phyloP scores from a whole-genome alignment of 257 asterid species.

The Salvia miltiorrhiza region DNA sequence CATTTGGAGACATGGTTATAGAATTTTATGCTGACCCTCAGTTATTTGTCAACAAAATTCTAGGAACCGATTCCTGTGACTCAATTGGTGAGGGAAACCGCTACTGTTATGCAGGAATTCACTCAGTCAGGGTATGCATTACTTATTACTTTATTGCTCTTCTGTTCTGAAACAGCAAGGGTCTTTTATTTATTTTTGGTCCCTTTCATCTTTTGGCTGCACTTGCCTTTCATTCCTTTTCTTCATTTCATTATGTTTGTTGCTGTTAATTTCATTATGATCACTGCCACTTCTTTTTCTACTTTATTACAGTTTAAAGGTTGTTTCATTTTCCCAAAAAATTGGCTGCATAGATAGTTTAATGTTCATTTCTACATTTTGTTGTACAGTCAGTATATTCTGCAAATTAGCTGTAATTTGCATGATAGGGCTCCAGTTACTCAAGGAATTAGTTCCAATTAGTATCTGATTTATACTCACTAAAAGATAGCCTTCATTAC shows the following conservation, averaged over 20 bases:
- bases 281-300: background rate
- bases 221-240: background rate
- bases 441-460: background rate
- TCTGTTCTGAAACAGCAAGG: background rate
- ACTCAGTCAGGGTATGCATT: constrained; percentile 91
- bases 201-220: constrained; percentile 1
- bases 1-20: constrained; percentile 2
- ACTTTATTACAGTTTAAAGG: background rate
- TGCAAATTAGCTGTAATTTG: background rate
- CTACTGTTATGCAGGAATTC: constrained; percentile 99
- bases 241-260: background rate
- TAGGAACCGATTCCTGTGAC: constrained; percentile 97
- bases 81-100: constrained; percentile 97
- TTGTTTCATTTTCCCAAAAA: background rate
- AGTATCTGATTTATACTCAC: background rate
- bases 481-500: background rate
- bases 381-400: background rate
- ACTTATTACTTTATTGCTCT: background rate
- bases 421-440: background rate
- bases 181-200: background rate
- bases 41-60: constrained; percentile 10
- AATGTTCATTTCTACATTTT: background rate
- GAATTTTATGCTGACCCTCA: constrained; percentile 12
- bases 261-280: background rate
- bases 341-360: background rate